These are phyloP conservation scores for Emericellopsis atlantica DNA, from an alignment of 2,329 filamentous ascomycete genomes.

Conservation along the genomic window DNA sequence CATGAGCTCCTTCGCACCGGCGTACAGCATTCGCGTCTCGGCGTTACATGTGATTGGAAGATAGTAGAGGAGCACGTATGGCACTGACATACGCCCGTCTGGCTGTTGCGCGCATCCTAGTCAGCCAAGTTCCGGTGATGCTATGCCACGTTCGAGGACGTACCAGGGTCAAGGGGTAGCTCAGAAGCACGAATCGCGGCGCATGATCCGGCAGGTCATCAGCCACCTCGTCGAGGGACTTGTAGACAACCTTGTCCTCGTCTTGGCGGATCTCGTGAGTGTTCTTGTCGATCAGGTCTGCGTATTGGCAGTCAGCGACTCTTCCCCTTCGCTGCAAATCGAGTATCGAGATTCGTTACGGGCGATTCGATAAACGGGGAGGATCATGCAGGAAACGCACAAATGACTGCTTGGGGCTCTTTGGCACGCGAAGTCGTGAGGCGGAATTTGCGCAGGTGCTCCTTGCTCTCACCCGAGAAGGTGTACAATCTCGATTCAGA, in stretches of 20 bases:
- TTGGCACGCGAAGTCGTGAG: constrained; percentile 79
- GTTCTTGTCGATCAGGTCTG: constrained; percentile 83
- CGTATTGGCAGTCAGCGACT: constrained; percentile 4
- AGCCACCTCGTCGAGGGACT: constrained; percentile 63
- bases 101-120: constrained; percentile 32
- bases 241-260: constrained; percentile 66
- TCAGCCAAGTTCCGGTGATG: no score
- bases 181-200: constrained; percentile 79
- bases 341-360: no score
- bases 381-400: constrained; percentile 40
- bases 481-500: constrained; percentile 87
- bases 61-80: constrained; percentile 92
- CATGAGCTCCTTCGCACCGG: constrained; percentile 91
- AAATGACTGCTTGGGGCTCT: constrained; percentile 83
- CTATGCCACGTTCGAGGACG: constrained; percentile 7
- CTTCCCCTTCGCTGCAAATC: no score
- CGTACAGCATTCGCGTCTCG: constrained; percentile 85
- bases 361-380: background rate
- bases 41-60: constrained; percentile 83
- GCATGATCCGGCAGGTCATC: constrained; percentile 90
- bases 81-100: constrained; percentile 74
- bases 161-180: constrained; percentile 82
- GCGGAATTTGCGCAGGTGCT: constrained; percentile 87
- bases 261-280: constrained; percentile 82
- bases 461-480: constrained; percentile 82